Base-by-base conservation (phyloP, 139 green algal species). In the Astrephomene gubernaculifera region DNA sequence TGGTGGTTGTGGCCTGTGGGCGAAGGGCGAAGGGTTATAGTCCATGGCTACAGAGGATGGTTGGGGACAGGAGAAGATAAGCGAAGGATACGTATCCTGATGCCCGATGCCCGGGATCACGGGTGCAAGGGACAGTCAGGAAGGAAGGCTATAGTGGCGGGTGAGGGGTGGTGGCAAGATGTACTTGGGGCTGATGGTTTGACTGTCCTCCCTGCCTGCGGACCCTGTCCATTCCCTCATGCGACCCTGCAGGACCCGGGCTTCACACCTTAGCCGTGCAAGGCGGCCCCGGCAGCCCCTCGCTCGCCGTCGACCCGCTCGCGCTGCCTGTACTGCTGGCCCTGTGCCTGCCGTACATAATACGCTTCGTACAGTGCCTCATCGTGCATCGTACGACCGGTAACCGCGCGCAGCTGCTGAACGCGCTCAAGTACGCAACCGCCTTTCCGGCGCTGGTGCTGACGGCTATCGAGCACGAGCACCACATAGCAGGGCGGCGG, bases 391-490 rank as follows among this genome's bases (percentile, higher is more conserved):
- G 63, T 7, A 87, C 94, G 79, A 96, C 92, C 9, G 90, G 93
- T 35, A 90, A 92, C 25, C 83, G 49, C 3, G 72, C 87, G 24
- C 92, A 96, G 81, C 76, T 98, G 2, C 93, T 92, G 73, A 98
- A 99, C 90, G 97, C 97, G 0, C 38, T 97, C 69, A 99, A 99
- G 91, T 99, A 99, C 86, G 89, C 84, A 14, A 98, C 96, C 29
- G 94, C 97, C n/a, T 95, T 99, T 72, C 97, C 97, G 1, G 97
- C 98, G 35, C 96, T 99, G 71, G 54, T 95, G 2, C 90, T 98
- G 24, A 96, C 94, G 2, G 85, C 84, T 1, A 80, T 96, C 53
- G 96, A 98, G 83, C 88, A 90, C 43, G 90, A 91, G 83, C 94
- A 96, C 65, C 95, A 97, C 75, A 90, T 81, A 25, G 22, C 39